Evolutionary conservation across 2,329 filamentous ascomycete species (phyloP).

Genomic region (Emydomyces testavorans): DNA sequence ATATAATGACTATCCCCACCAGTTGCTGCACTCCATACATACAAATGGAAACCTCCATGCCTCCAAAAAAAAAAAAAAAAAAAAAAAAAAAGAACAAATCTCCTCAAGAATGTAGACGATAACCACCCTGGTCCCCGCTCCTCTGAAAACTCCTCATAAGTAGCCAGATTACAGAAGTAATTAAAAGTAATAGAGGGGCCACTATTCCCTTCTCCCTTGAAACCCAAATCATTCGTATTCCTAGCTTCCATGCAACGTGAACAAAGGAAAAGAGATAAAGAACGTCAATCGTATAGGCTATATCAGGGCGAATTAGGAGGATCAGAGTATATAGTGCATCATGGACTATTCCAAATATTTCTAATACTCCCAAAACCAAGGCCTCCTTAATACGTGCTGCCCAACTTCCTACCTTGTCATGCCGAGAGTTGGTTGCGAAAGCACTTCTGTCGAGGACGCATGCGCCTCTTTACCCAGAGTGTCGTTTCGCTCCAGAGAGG

Average conservation of each 20-base stretch:
- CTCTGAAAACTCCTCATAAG: slow-evolving; percentile 7
- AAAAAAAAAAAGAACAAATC: neutral
- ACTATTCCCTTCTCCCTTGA: neutral
- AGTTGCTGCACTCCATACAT: neutral
- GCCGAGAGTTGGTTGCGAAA: slow-evolving; percentile 3
- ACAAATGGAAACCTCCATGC: slow-evolving; percentile 1
- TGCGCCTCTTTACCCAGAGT: slow-evolving; percentile 12
- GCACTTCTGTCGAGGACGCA: slow-evolving; percentile 10
- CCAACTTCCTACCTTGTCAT: neutral
- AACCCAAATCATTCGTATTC: neutral
- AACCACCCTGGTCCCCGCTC: neutral
- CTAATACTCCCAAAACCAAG: too few relatives aligned
- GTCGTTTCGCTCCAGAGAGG: slow-evolving; percentile 1
- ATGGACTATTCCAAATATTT: neutral
- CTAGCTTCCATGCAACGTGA: neutral
- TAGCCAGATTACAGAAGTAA: slow-evolving; percentile 2
- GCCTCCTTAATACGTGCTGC: neutral
- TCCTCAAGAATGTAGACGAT: neutral
- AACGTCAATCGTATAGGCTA: neutral
- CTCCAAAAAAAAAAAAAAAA: neutral
- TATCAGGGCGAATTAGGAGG: neutral
- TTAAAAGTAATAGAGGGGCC: neutral
- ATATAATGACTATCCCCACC: neutral
- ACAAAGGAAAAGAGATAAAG: neutral
- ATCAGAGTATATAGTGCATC: neutral